Percentiles rank a stretch among this genome's conserved stretches.
phyloP scores from a whole-genome alignment of 768 basidiomycete genomes.

The Lactifluus pinguis region DNA sequence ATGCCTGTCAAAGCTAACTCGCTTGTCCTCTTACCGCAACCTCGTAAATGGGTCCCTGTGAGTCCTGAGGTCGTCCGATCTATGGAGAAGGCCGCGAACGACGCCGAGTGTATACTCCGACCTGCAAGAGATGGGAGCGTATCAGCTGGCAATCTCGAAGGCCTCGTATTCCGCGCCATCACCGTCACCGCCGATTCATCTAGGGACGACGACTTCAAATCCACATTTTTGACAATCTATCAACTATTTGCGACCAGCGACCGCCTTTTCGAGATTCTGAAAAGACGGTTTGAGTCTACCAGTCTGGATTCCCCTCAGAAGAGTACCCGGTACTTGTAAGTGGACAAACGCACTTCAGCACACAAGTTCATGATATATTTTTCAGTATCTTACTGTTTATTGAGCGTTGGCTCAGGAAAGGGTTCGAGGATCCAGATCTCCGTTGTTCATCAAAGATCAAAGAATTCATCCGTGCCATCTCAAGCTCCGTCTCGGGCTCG shows the following conservation, averaged over 20 bases:
- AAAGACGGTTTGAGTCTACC: slow-evolving; percentile 2
- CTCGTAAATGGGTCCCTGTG: background rate
- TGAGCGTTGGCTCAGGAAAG: slow-evolving; percentile 11
- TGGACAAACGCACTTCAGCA: background rate
- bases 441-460: background rate
- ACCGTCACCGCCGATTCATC: background rate
- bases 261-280: slow-evolving; percentile 1
- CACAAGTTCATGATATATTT: background rate
- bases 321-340: background rate
- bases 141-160: slow-evolving; percentile 10
- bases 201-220: background rate
- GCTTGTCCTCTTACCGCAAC: background rate
- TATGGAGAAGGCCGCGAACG: background rate
- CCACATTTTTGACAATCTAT: slow-evolving; percentile 4
- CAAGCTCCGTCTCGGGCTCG: background rate
- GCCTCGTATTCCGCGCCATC: slow-evolving; percentile 1
- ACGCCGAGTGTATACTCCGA: background rate
- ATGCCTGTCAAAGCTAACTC: background rate
- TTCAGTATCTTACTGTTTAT: slow-evolving; percentile 9
- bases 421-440: slow-evolving; percentile 7
- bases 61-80: background rate
- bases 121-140: slow-evolving; percentile 2
- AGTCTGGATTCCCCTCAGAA: background rate
- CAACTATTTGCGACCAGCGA: slow-evolving; percentile 4
- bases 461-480: background rate